Conservation (phyloP, 352 stramenopile species). For the Phytophthora sansomeana region DNA sequence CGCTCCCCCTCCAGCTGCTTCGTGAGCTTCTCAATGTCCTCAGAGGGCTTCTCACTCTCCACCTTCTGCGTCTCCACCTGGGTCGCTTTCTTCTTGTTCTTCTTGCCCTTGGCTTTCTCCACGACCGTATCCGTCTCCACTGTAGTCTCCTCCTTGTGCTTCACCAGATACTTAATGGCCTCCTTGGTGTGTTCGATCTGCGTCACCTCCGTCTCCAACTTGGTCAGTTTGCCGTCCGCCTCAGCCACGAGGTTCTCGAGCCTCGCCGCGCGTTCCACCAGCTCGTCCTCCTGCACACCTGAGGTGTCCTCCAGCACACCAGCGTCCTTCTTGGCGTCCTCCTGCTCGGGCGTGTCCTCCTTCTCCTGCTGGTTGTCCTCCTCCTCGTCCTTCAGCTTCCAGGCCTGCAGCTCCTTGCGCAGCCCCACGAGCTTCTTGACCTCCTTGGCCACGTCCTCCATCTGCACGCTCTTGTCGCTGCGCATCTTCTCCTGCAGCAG, state of each 20-base stretch:
- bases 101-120: conserved; percentile 31
- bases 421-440: conserved; percentile 67
- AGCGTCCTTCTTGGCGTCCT: not conserved
- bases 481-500: conserved; percentile 66
- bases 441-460: conserved; percentile 62
- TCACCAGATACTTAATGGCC: conserved; percentile 39
- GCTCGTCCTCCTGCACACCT: conserved; percentile 11
- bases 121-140: conserved; percentile 16
- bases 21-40: conserved; percentile 22
- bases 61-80: conserved; percentile 7
- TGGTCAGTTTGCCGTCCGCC: conserved; percentile 37
- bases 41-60: conserved; percentile 8
- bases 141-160: conserved; percentile 23
- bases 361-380: conserved; percentile 36
- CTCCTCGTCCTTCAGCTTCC: conserved; percentile 49
- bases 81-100: conserved; percentile 13
- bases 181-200: conserved; percentile 52
- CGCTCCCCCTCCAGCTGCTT: conserved; percentile 30
- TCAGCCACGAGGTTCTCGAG: conserved; percentile 29
- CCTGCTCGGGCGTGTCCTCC: conserved; percentile 17
- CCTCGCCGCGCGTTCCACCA: conserved; percentile 19
- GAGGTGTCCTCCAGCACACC: not conserved
- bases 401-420: conserved; percentile 76
- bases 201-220: conserved; percentile 44
- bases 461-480: conserved; percentile 44